phyloP scores from a whole-genome alignment of 2,329 filamentous ascomycete genomes.

The Helicocarpus griseus region DNA sequence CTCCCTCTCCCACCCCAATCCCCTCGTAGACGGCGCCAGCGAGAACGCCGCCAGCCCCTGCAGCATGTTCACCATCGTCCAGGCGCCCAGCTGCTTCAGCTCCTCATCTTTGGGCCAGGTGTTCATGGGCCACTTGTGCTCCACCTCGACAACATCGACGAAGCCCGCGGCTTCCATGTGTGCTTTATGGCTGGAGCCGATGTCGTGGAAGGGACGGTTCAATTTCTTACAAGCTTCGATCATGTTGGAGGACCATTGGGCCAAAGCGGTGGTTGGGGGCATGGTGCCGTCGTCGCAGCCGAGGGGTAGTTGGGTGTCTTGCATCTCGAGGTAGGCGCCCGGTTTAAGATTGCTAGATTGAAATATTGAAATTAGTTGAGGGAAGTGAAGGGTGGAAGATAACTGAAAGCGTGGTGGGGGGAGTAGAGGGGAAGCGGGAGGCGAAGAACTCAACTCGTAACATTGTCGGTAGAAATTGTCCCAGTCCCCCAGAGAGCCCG shows the following conservation, averaged over 20 bases:
- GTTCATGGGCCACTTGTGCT: slow-evolving; percentile 34
- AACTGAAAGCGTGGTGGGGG: no score
- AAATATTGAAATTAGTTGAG: neutral
- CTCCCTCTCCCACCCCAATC: slow-evolving; percentile 32
- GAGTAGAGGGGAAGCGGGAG: neutral
- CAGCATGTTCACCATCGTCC: slow-evolving; percentile 33
- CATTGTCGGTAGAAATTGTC: slow-evolving; percentile 12
- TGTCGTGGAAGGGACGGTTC: slow-evolving; percentile 34
- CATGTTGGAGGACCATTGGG: slow-evolving; percentile 13
- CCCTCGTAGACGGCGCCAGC: slow-evolving; percentile 32
- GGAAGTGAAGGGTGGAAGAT: no score
- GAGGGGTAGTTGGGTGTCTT: slow-evolving; percentile 37
- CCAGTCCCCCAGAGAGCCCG: slow-evolving; percentile 14
- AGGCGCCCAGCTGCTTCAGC: slow-evolving; percentile 42
- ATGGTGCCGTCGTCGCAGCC: slow-evolving; percentile 32
- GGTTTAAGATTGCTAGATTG: slow-evolving; percentile 32
- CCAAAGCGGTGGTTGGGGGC: slow-evolving; percentile 22
- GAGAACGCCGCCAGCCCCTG: slow-evolving; percentile 36
- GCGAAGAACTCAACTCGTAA: slow-evolving; percentile 5
- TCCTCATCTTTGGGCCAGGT: slow-evolving; percentile 40
- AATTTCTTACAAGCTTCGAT: slow-evolving; percentile 26
- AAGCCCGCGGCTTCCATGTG: slow-evolving; percentile 35
- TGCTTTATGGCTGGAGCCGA: slow-evolving; percentile 24
- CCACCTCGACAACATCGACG: slow-evolving; percentile 25
- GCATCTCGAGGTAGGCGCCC: slow-evolving; percentile 41